These are phyloP conservation scores for Nicotiana rustica DNA, from an alignment of 305 asterid species.

Conservation along the genomic window DNA sequence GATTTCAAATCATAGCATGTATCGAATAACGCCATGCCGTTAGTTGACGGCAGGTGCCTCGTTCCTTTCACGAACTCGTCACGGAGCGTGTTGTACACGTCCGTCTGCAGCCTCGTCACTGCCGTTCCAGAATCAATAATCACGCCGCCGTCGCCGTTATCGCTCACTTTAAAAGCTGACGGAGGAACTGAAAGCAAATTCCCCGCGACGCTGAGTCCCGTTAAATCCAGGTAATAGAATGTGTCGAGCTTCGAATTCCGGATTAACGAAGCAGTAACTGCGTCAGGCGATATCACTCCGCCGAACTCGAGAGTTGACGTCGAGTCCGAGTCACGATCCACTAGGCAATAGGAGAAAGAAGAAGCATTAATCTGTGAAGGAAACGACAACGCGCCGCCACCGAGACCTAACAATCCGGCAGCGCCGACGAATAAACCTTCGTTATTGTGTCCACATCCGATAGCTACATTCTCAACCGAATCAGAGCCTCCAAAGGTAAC, in stretches of 20 bases:
- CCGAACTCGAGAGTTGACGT: constrained; percentile 87
- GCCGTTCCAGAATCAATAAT: constrained; percentile 93
- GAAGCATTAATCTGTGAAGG: constrained; percentile 82
- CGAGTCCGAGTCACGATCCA: constrained; percentile 82
- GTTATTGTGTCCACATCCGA: constrained; percentile 94
- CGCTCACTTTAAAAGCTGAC: constrained; percentile 54
- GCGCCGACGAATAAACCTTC: constrained; percentile 93
- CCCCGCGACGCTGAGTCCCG: constrained; percentile 78
- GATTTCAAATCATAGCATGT: constrained; percentile 77
- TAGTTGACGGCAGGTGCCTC: constrained; percentile 54
- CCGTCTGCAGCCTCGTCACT: constrained; percentile 75
- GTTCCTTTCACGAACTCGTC: constrained; percentile 76
- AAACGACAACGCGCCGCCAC: constrained; percentile 84
- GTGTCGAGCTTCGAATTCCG: constrained; percentile 70
- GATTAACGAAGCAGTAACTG: constrained; percentile 68
- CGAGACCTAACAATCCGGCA: constrained; percentile 91
- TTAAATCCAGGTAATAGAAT: constrained; percentile 72
- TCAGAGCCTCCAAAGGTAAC: constrained; percentile 67
- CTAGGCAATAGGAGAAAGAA: constrained; percentile 87
- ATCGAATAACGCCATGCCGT: constrained; percentile 87
- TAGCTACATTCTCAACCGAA: constrained; percentile 68
- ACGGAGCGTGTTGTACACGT: constrained; percentile 68
- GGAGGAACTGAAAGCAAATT: constrained; percentile 57
- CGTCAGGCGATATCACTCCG: constrained; percentile 50
- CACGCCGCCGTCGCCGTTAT: constrained; percentile 82